Base-by-base conservation (phyloP, 2,329 filamentous ascomycete genomes). In the Hymenoscyphus fraxineus region DNA sequence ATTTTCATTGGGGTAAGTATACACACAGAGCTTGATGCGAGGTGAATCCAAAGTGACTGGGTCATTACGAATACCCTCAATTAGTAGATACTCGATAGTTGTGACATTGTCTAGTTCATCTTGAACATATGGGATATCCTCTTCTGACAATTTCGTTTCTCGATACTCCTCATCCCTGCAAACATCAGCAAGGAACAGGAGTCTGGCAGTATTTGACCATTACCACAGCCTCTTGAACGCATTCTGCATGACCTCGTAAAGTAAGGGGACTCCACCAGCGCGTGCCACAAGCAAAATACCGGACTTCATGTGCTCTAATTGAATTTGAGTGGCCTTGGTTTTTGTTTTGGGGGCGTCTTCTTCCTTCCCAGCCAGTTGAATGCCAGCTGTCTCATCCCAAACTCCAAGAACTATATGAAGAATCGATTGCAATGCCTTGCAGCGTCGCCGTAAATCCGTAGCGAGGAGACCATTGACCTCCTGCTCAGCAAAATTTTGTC, bases 381-480 rank as follows among this genome's bases (percentile, higher is more conserved):
- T 74, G 38, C 86, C 84, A 39, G 88, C 88, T 12, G 88, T 91
- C 59, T 87, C 81, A 2, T 82, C 84, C 90, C 90, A 93, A 41
- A 88, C 80, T 1, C 90, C 90, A 5, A 91, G 81, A 15, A 89
- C 79, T 32, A 90, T 75, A 71, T 89, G 88, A 3, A 86, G 77
- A 56, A 88, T 75, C 57, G 81, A 82, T 40, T 84, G 84, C 39
- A 89, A 80, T 15, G 81, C 83, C 59, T 83, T 82, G 59, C 79
- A 79, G 9, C 84, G 79, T 61, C 81, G 74, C 16, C 80, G 77
- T 38, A 81, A 75, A 63, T 87, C 81, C 57, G 78, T 77, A 38
- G 79, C 78, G 65, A 79, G 77, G 51, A 80, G 62, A 6, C 76
- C 77, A 9, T 76, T 73, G 66, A 89, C 79, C 47, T 85, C 80